Conservation (phyloP, 306 rosid species). For the Prosopis cineraria region DNA sequence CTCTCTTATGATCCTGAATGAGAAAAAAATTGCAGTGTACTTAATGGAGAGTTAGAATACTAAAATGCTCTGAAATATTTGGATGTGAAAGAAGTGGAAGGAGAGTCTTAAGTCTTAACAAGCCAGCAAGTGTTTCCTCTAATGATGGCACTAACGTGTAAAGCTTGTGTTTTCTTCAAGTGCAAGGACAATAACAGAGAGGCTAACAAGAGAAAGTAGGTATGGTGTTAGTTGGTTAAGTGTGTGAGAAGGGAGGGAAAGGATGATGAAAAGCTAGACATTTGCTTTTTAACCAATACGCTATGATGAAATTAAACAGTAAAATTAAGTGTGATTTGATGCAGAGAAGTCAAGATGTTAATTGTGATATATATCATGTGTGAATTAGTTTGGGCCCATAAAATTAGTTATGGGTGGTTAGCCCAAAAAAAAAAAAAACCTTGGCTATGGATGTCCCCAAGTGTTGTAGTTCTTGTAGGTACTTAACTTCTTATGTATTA, state of each 20-base stretch:
- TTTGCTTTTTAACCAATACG: slow-evolving; percentile 45
- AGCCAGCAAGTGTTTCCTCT: slow-evolving; percentile 43
- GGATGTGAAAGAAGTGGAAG: slow-evolving; percentile 24
- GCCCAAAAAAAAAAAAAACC: too few species aligned
- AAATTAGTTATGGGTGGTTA: background rate
- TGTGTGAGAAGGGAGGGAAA: slow-evolving; percentile 80
- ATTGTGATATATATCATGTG: slow-evolving; percentile 30
- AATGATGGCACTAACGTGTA: slow-evolving; percentile 32
- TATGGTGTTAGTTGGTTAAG: slow-evolving; percentile 97
- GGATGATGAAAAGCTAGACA: slow-evolving; percentile 58
- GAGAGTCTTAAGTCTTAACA: slow-evolving; percentile 28
- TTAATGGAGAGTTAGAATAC: slow-evolving; percentile 24
- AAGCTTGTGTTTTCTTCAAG: slow-evolving; percentile 79
- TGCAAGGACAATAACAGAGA: slow-evolving; percentile 64
- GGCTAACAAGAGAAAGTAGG: slow-evolving; percentile 49
- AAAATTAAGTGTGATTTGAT: slow-evolving; percentile 33
- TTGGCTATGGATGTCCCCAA: background rate
- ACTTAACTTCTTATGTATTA: too few species aligned
- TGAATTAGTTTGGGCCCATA: background rate
- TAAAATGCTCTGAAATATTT: slow-evolving; percentile 18
- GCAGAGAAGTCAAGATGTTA: slow-evolving; percentile 39
- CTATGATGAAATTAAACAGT: slow-evolving; percentile 40
- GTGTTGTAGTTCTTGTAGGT: too few species aligned
- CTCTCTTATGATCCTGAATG: slow-evolving; percentile 30
- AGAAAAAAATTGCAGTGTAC: slow-evolving; percentile 18